Percentiles rank a stretch among this genome's conserved stretches.
Conservation (phyloP, 345 rosid species). For the Lumnitzera littorea region DNA sequence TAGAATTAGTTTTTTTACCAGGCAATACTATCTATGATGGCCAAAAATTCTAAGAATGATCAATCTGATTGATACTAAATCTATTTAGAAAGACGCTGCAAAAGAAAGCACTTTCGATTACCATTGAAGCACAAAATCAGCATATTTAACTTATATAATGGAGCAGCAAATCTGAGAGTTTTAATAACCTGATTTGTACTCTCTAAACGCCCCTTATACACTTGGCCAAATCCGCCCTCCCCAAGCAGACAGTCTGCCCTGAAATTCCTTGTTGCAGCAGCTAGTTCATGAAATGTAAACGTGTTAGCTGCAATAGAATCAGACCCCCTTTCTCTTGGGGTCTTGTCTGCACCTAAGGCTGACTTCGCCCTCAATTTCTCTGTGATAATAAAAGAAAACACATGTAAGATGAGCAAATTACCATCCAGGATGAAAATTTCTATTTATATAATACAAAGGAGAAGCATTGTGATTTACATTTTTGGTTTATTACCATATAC, state of each 20-base stretch:
- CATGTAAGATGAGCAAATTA: slow-evolving; percentile 1
- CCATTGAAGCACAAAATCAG: neutral
- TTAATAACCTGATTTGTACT: slow-evolving; percentile 47
- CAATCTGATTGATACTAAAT: too few species aligned
- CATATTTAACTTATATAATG: neutral
- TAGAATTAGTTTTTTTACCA: too few species aligned
- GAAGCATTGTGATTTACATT: too few species aligned
- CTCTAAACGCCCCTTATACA: slow-evolving; percentile 58
- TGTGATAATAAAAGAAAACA: slow-evolving; percentile 13
- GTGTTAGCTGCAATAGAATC: slow-evolving; percentile 53
- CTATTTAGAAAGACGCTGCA: too few species aligned
- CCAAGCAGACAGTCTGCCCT: slow-evolving; percentile 61
- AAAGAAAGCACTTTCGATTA: neutral
- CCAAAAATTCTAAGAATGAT: too few species aligned
- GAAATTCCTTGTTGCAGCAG: slow-evolving; percentile 57
- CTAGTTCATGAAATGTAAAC: slow-evolving; percentile 63
- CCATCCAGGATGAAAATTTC: neutral
- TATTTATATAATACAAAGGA: too few species aligned
- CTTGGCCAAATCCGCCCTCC: slow-evolving; percentile 72
- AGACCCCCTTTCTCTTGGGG: slow-evolving; percentile 38
- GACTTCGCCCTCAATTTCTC: slow-evolving; percentile 34
- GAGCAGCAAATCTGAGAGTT: neutral
- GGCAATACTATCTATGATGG: too few species aligned
- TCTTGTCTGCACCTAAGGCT: slow-evolving; percentile 24
- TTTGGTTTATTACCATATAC: too few species aligned